Evolutionary conservation across 2,329 filamentous ascomycete genomes (phyloP).

Genomic region (Phaeoacremonium minimum): DNA sequence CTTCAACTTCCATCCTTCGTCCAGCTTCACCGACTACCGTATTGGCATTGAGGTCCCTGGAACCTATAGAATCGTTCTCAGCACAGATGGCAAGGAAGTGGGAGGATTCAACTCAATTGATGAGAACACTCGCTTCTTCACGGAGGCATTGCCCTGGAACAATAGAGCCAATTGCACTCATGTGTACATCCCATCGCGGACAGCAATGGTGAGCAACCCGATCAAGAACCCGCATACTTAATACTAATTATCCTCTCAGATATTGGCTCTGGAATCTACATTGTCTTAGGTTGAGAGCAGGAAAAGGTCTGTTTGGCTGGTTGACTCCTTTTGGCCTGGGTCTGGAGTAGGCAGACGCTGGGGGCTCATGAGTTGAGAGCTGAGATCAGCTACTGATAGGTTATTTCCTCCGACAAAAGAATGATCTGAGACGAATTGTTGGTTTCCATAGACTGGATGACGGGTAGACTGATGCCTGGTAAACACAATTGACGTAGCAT

Average conservation of each 20-base stretch:
- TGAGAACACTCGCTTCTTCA: slow-evolving; percentile 83
- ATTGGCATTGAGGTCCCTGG: slow-evolving; percentile 82
- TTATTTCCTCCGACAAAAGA: too few relatives aligned
- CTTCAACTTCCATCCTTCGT: slow-evolving; percentile 89
- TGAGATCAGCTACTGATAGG: too few relatives aligned
- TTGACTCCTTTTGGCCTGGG: too few relatives aligned
- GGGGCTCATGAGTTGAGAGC: too few relatives aligned
- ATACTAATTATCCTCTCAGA: slow-evolving; percentile 28
- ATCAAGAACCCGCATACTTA: too few relatives aligned
- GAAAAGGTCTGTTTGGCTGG: too few relatives aligned
- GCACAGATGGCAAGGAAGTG: slow-evolving; percentile 71
- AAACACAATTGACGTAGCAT: too few relatives aligned
- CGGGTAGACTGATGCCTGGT: too few relatives aligned
- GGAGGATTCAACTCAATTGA: slow-evolving; percentile 78
- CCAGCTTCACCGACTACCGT: slow-evolving; percentile 88
- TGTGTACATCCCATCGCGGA: slow-evolving; percentile 81
- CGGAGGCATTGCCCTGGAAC: slow-evolving; percentile 88
- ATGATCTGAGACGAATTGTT: too few relatives aligned
- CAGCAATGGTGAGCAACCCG: slow-evolving; percentile 77
- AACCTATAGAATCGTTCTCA: slow-evolving; percentile 82
- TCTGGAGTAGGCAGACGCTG: too few relatives aligned
- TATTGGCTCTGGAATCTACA: slow-evolving; percentile 47
- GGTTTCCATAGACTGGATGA: too few relatives aligned
- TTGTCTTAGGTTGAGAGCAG: slow-evolving; percentile 22
- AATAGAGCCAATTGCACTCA: slow-evolving; percentile 85